phyloP scores from a whole-genome alignment of 192 early-diverging fungal species.

The Gaertneriomyces semiglobifer region DNA sequence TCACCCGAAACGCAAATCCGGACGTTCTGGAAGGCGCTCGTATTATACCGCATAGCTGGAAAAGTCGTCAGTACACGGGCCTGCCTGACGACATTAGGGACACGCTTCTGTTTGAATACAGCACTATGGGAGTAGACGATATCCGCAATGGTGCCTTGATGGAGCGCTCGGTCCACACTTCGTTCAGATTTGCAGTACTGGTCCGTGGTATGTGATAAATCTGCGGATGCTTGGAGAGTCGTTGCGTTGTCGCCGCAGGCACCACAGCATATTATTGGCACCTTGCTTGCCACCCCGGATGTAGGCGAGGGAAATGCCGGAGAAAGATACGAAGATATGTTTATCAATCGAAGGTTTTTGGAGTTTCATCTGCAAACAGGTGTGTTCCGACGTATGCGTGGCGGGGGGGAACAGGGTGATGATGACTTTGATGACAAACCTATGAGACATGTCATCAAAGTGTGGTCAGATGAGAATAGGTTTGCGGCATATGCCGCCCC shows the following conservation, averaged over 20 bases:
- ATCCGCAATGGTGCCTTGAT: constrained; percentile 7
- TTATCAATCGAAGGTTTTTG: constrained; percentile 9
- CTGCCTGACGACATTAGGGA: not conserved
- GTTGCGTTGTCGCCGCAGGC: too few relatives aligned
- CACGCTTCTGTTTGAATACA: not conserved
- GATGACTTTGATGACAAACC: constrained; percentile 8
- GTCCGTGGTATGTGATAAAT: constrained; percentile 7
- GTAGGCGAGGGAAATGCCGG: not conserved
- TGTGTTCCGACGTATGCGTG: constrained; percentile 11
- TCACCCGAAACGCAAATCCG: not conserved
- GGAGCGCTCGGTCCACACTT: not conserved
- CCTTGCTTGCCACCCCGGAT: not conserved
- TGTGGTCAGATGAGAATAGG: constrained; percentile 1
- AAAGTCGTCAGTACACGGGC: not conserved
- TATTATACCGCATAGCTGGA: not conserved
- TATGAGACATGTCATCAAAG: not conserved
- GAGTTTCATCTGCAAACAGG: constrained; percentile 6
- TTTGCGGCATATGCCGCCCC: not conserved
- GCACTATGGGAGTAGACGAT: not conserved
- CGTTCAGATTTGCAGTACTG: constrained; percentile 6
- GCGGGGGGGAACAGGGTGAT: not conserved
- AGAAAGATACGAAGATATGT: not conserved
- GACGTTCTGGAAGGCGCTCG: not conserved
- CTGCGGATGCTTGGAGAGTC: too few relatives aligned
- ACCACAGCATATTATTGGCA: too few relatives aligned